Evolutionary conservation across 768 basidiomycete genomes (phyloP), one percentile per base, ranked within the genome.

Genomic region (Lyophyllum atratum): DNA sequence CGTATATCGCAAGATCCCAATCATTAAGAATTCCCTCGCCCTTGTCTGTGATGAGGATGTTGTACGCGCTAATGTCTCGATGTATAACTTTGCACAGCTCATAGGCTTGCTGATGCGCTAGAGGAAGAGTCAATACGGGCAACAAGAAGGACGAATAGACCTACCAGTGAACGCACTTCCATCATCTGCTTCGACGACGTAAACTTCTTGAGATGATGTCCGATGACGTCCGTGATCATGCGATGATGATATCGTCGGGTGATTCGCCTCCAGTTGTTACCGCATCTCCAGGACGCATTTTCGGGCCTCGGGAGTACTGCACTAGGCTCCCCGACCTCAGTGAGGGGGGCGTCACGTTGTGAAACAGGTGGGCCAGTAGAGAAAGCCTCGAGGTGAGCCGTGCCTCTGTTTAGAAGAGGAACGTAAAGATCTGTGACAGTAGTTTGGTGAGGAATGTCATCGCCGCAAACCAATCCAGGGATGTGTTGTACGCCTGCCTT

Each of bases 381-480:
- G n/a, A n/a, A n/a, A n/a, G n/a, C n/a, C n/a, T n/a, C n/a, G n/a
- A n/a, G n/a, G n/a, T n/a, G n/a, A n/a, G n/a, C n/a, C n/a, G n/a
- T n/a, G n/a, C n/a, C n/a, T n/a, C n/a, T n/a, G n/a, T n/a, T 9
- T 21, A 33, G n/a, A 1, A 21, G 11, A 2, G 49, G 43, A 4
- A 34, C 39, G 17, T 54, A 55, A 3, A 52, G 58, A 9, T 65
- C 49, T 1, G 66, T 65, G 8, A 26, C 5, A n/a, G 70, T 70
- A 4, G 19, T 28, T 8, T 65, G 63, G 14, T 14, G 54, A 42
- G 12, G 19, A 21, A 76, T 37, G 52, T 77, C 74, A 28, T 63
- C 69, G 2, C 70, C 74, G 28, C 63, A 66, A 12, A 68, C 33
- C 19, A 72, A 51, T n/a, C 33, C 33, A 0, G 73, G 70, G 25